A percentile compares a stretch with the other conserved stretches of the same genome.
These are phyloP conservation scores for Monosporascus sp. DNA, from an alignment of 2,329 filamentous ascomycete genomes.

Conservation along the genomic window DNA sequence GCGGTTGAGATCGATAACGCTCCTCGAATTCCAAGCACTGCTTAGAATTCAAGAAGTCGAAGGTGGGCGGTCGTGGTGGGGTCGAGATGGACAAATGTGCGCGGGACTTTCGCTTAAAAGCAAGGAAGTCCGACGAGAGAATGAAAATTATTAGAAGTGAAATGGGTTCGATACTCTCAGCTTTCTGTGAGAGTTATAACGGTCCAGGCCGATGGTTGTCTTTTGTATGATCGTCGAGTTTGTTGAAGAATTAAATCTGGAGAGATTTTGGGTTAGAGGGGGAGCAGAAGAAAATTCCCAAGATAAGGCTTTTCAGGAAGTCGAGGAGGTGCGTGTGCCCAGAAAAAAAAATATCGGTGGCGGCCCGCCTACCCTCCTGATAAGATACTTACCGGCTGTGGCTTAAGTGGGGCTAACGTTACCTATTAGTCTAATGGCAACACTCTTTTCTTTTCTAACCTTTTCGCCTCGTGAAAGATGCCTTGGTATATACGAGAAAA, in stretches of 20 bases:
- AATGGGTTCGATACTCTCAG: conserved; percentile 23
- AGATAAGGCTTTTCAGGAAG: background rate
- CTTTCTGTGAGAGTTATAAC: conserved; percentile 17
- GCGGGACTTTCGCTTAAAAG: conserved; percentile 19
- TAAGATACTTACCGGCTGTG: background rate
- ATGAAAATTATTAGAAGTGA: conserved; percentile 17
- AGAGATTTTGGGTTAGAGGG: conserved; percentile 6
- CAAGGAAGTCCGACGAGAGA: conserved; percentile 17
- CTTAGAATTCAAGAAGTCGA: conserved; percentile 62
- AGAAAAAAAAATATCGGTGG: background rate
- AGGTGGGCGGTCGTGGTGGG: conserved; percentile 32
- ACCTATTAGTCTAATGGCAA: background rate
- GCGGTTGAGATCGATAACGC: conserved; percentile 54
- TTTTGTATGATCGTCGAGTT: conserved; percentile 4
- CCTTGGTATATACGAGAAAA: background rate
- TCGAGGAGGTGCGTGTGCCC: background rate
- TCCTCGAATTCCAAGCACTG: conserved; percentile 72
- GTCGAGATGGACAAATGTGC: conserved; percentile 21
- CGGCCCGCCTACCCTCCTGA: background rate
- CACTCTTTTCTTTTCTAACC: no score
- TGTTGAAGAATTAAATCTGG: conserved; percentile 12
- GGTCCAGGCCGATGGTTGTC: conserved; percentile 12
- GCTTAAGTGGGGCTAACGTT: background rate
- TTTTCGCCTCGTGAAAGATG: no score
- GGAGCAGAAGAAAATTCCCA: conserved; percentile 26